Conservation (phyloP, 352 stramenopile species). For the Phytophthora hibernalis region DNA sequence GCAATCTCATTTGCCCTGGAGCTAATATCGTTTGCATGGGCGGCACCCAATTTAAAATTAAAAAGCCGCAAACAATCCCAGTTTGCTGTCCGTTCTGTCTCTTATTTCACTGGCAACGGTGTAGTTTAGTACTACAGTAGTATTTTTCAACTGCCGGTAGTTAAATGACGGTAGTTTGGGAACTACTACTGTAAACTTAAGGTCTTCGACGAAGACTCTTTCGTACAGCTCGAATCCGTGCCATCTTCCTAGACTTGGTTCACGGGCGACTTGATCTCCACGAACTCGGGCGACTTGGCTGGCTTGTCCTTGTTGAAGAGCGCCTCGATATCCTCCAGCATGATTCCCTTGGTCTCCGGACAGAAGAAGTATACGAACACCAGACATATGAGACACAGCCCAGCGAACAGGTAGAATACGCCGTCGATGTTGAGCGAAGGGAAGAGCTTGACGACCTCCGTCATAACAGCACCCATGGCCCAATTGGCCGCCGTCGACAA, state of each 20-base stretch:
- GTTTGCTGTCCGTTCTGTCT: background rate
- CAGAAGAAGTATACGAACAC: conserved; percentile 48
- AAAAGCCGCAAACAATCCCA: background rate
- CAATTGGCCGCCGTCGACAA: too few relatives aligned
- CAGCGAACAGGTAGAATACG: conserved; percentile 67
- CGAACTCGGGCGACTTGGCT: background rate
- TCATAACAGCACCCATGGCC: too few relatives aligned
- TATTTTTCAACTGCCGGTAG: too few relatives aligned
- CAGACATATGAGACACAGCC: conserved; percentile 38
- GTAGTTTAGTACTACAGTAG: too few relatives aligned
- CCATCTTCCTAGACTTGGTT: too few relatives aligned
- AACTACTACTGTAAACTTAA: too few relatives aligned
- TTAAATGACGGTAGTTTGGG: too few relatives aligned
- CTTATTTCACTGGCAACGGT: background rate
- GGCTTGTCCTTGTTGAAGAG: background rate
- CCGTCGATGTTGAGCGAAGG: too few relatives aligned
- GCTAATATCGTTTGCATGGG: background rate
- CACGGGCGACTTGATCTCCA: background rate
- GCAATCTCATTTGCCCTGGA: background rate
- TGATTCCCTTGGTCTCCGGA: conserved; percentile 46
- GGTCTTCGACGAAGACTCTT: too few relatives aligned
- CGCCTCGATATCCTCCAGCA: conserved; percentile 57
- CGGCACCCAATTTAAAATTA: background rate
- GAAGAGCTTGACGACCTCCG: too few relatives aligned
- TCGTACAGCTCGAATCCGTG: too few relatives aligned